Base-by-base conservation (phyloP, 768 basidiomycete genomes). In the Leccinum subgranulosum region DNA sequence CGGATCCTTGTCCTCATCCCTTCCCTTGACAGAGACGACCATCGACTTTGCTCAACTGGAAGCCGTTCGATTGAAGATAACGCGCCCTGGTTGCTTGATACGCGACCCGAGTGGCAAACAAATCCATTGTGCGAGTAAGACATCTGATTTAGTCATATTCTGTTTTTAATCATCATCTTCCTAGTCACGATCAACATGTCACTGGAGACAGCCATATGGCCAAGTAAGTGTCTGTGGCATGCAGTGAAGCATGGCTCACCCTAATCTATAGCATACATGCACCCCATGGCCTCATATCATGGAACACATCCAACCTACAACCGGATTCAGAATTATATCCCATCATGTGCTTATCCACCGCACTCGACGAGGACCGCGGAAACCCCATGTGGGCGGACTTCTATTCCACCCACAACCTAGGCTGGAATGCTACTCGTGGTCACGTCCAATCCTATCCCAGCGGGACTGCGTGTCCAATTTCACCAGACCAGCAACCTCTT, bases 321-420 rank as follows among this genome's bases (percentile, higher is more conserved):
- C 25, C 14, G 8, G 19, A 12, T 27, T 1, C 25, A n/a, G 45
- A 19, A 41, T 8, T 4, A 36, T 14, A 11, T 3, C 10, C 48
- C 6, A 10, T 6, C 0, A 10, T 15, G 3, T 15, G 0, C 21
- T n/a, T 27, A 0, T 6, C 29, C 6, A 19, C 29, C 8, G 4
- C 5, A 3, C 19, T 33, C 9, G 11, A 41, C 3, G 31, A 31
- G 14, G n/a, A 0, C 4, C 36, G 34, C 14, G 6, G 11, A 10
- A 10, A 10, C 9, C 10, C 23, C 17, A 29, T 49, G 14, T 21
- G 2, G 5, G 4, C 25, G 5, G 0, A 28, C 12, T 5, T 15
- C 50, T 6, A n/a, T 39, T 7, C 33, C n/a, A 21, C 21, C 29
- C 6, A 34, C 8, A 5, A 36, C 21, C 19, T 2, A 6, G 7